Evolutionary conservation across 225 moss, liverwort and hornwort genomes (phyloP).

Genomic region (Climacium dendroides): DNA sequence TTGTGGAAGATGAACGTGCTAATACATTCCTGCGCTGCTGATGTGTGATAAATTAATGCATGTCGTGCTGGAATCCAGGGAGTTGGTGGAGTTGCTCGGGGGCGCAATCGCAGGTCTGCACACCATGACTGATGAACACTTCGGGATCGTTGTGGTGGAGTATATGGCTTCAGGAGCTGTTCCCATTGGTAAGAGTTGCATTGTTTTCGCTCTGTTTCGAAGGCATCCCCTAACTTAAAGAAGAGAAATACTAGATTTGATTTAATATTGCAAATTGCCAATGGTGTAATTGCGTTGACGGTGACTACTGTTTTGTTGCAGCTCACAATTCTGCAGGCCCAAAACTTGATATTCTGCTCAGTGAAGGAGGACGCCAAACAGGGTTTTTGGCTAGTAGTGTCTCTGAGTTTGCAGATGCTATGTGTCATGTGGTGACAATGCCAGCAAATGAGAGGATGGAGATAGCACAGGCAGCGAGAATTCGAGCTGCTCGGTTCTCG

Average conservation of each 20-base stretch:
- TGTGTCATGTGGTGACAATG: conserved; percentile 53
- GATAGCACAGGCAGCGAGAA: conserved; percentile 64
- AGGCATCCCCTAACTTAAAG: not conserved
- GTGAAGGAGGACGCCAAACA: conserved; percentile 52
- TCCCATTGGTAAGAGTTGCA: conserved; percentile 54
- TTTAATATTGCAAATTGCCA: not conserved
- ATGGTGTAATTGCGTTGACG: not conserved
- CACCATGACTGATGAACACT: conserved; percentile 96
- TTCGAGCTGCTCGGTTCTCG: conserved; percentile 66
- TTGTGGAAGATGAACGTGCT: too few relatives aligned
- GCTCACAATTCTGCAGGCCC: conserved; percentile 90
- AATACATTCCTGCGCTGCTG: not conserved
- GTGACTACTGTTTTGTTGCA: conserved; percentile 12
- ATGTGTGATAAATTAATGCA: not conserved
- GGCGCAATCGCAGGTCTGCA: conserved; percentile 80
- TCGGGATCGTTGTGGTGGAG: conserved; percentile 94
- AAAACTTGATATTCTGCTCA: conserved; percentile 66
- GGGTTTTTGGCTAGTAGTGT: conserved; percentile 64
- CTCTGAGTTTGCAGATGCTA: conserved; percentile 63
- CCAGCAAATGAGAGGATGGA: conserved; percentile 33
- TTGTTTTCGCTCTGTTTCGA: not conserved
- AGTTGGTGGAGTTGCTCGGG: conserved; percentile 61
- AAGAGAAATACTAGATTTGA: not conserved
- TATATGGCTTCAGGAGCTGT: conserved; percentile 95
- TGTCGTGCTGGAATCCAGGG: conserved; percentile 11